phyloP scores from a whole-genome alignment of 2,329 filamentous ascomycete genomes.

The Calonectria pteridis region DNA sequence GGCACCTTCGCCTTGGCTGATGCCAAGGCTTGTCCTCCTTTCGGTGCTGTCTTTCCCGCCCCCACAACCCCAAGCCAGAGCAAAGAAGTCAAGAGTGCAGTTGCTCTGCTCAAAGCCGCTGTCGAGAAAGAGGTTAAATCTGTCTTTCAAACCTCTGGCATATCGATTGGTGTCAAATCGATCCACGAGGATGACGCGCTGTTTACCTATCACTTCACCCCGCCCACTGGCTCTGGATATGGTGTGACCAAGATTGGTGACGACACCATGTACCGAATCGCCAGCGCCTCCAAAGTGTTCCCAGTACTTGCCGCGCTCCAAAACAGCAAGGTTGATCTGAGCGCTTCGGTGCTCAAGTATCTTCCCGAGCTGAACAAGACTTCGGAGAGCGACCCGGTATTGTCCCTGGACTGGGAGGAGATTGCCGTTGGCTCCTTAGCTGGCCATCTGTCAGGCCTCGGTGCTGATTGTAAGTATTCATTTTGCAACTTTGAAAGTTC shows the following conservation, averaged over 20 bases:
- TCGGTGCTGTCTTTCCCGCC: constrained; percentile 56
- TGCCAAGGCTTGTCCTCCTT: constrained; percentile 55
- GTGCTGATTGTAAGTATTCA: constrained; percentile 48
- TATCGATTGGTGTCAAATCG: constrained; percentile 57
- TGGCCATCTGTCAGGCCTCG: constrained; percentile 59
- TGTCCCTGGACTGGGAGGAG: constrained; percentile 58
- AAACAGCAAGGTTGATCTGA: constrained; percentile 47
- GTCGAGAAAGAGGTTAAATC: constrained; percentile 45
- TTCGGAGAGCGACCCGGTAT: constrained; percentile 44
- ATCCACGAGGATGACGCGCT: constrained; percentile 54
- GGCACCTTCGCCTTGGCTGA: constrained; percentile 33
- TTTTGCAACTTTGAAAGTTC: too few species aligned
- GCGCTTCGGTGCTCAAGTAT: constrained; percentile 60
- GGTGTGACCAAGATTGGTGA: constrained; percentile 44
- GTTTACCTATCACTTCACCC: constrained; percentile 57
- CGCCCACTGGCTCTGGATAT: constrained; percentile 43
- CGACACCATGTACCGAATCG: constrained; percentile 52
- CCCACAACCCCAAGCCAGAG: constrained; percentile 50
- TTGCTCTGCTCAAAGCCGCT: constrained; percentile 34
- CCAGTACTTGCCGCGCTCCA: constrained; percentile 49
- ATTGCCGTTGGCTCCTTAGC: constrained; percentile 60
- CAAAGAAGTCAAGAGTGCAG: constrained; percentile 45
- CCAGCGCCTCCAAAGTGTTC: constrained; percentile 51
- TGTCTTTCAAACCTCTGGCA: constrained; percentile 48
- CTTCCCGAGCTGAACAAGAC: constrained; percentile 53